Percentiles rank a stretch among this genome's conserved stretches.
Evolutionary conservation across 2,329 filamentous ascomycete genomes (phyloP).

Genomic region (Exophiala aquamarina): DNA sequence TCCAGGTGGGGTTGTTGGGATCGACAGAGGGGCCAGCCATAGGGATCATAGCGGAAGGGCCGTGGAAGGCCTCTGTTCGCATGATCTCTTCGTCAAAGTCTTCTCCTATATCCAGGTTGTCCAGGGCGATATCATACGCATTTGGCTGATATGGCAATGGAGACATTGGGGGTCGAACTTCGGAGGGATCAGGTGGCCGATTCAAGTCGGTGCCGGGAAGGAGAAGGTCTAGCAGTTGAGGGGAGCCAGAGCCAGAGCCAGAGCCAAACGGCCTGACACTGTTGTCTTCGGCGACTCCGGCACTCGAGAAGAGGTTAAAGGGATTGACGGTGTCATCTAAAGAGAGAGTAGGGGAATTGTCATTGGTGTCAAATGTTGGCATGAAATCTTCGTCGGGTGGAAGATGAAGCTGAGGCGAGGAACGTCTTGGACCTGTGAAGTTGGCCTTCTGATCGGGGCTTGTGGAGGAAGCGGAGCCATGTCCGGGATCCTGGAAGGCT

Average conservation of each 20-base stretch:
- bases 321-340: constrained; percentile 27
- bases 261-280: constrained; percentile 34
- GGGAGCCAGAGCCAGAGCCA: constrained; percentile 48
- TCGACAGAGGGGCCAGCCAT: constrained; percentile 5
- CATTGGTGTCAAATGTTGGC: constrained; percentile 15
- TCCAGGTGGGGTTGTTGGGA: constrained; percentile 10
- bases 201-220: constrained; percentile 50
- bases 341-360: constrained; percentile 12
- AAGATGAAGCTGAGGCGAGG: constrained; percentile 6
- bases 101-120: constrained; percentile 38
- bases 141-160: constrained; percentile 28
- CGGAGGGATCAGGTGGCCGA: constrained; percentile 36
- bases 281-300: constrained; percentile 27
- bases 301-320: constrained; percentile 36
- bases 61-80: constrained; percentile 29
- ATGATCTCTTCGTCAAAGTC: constrained; percentile 60
- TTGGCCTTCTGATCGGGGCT: constrained; percentile 6
- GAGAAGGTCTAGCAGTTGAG: constrained; percentile 49
- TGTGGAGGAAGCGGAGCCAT: background rate
- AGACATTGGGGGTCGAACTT: constrained; percentile 31
- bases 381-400: constrained; percentile 16
- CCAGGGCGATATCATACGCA: constrained; percentile 28
- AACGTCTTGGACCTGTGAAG: background rate
- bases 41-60: constrained; percentile 8
- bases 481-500: constrained; percentile 15